Percentiles rank a stretch among this genome's conserved stretches.
phyloP scores from a whole-genome alignment of 176 grass and related monocot genomes.

The Eragrostis curvula region DNA sequence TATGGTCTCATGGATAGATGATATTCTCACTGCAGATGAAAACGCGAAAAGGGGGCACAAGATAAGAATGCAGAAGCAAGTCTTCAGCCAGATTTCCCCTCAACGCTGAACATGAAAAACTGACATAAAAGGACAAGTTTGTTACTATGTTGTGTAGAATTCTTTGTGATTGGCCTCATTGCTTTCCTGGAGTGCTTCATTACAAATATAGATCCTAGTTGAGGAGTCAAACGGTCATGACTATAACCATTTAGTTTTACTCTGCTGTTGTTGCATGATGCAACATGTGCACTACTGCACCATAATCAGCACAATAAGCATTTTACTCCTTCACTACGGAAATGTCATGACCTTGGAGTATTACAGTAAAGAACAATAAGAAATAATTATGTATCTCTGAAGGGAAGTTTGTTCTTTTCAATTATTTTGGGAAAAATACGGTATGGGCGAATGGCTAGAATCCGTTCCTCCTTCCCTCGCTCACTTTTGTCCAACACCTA shows the following conservation, averaged over 20 bases:
- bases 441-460: too few relatives aligned
- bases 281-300: too few relatives aligned
- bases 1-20: slow-evolving; percentile 85
- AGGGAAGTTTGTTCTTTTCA: too few relatives aligned
- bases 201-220: slow-evolving; percentile 18
- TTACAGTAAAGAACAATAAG: too few relatives aligned
- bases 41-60: slow-evolving; percentile 57
- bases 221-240: background rate
- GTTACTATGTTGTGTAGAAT: slow-evolving; percentile 3
- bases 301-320: too few relatives aligned
- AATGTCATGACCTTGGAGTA: too few relatives aligned
- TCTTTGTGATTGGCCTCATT: slow-evolving; percentile 35
- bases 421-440: too few relatives aligned
- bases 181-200: slow-evolving; percentile 25
- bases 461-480: too few relatives aligned
- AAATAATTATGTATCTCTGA: too few relatives aligned
- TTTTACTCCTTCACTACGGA: too few relatives aligned
- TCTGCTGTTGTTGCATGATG: too few relatives aligned
- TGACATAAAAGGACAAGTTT: slow-evolving; percentile 23
- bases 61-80: slow-evolving; percentile 62
- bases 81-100: slow-evolving; percentile 49
- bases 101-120: slow-evolving; percentile 39
- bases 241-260: background rate
- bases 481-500: too few relatives aligned
- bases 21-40: slow-evolving; percentile 72